Conservation (phyloP, 2,329 filamentous ascomycete species). For the Chrysoporthe cubensis region DNA sequence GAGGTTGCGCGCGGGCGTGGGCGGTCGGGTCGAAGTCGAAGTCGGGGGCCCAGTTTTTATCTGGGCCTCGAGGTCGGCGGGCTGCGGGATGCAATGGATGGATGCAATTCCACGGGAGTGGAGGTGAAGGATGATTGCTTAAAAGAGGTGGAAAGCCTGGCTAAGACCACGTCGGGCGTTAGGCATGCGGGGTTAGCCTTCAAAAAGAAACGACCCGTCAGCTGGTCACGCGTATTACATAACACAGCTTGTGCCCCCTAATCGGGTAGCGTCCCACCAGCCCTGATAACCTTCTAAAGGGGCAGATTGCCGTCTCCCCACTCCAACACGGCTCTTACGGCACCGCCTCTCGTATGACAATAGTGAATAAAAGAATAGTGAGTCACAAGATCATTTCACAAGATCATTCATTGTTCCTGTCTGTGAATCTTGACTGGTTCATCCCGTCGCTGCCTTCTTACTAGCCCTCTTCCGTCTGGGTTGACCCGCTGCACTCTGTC, state of each 20-base stretch:
- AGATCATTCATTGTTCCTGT: no score
- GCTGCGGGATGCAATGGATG: conserved; percentile 27
- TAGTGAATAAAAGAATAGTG: no score
- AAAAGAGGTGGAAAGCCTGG: conserved; percentile 25
- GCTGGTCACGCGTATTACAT: conserved; percentile 12
- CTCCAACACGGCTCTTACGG: not conserved
- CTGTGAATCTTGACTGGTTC: no score
- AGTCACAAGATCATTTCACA: no score
- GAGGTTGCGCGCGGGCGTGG: not conserved
- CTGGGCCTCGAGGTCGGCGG: conserved; percentile 21
- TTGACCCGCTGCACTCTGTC: no score
- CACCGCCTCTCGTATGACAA: no score
- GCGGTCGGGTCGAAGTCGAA: not conserved
- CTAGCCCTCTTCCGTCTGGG: no score
- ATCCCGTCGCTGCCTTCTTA: no score
- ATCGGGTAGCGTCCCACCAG: not conserved
- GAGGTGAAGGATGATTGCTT: conserved; percentile 21
- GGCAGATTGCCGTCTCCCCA: not conserved
- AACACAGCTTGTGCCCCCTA: not conserved
- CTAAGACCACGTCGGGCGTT: conserved; percentile 14
- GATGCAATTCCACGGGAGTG: conserved; percentile 27
- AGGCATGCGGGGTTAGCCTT: conserved; percentile 20
- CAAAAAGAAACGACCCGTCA: conserved; percentile 9
- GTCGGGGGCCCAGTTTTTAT: conserved; percentile 22
- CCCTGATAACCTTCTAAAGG: conserved; percentile 15